A percentile compares a stretch with the other conserved stretches of the same genome.
Evolutionary conservation across 2,329 filamentous ascomycete species (phyloP).

Genomic region (Talaromyces marneffei): DNA sequence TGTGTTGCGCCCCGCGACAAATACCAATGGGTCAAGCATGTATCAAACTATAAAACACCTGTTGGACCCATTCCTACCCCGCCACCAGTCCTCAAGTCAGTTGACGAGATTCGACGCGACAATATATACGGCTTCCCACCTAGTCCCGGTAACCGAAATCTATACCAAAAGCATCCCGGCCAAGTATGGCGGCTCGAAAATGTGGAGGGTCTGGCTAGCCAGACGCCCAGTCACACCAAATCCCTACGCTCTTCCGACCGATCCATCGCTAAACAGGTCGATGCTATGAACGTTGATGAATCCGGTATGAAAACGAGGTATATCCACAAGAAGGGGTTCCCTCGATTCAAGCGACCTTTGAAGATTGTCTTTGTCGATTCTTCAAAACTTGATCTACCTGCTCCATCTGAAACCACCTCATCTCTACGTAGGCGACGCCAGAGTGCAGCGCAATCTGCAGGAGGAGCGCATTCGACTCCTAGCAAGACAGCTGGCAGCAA

Average conservation of each 20-base stretch:
- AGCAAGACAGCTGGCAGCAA: background rate
- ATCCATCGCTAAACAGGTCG: constrained; percentile 17
- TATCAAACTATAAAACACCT: constrained; percentile 23
- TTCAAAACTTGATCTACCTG: background rate
- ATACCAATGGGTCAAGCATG: constrained; percentile 23
- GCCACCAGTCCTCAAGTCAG: constrained; percentile 23
- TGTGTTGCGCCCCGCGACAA: constrained; percentile 20
- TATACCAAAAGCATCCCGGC: constrained; percentile 19
- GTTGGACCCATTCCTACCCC: constrained; percentile 23
- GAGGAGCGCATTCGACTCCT: background rate
- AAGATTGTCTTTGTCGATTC: constrained; percentile 15
- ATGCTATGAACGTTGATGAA: constrained; percentile 15
- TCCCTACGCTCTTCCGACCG: constrained; percentile 17
- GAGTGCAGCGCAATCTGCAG: constrained; percentile 3
- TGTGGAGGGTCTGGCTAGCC: constrained; percentile 20
- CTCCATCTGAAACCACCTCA: background rate
- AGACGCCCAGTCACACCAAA: constrained; percentile 18
- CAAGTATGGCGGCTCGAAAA: constrained; percentile 20
- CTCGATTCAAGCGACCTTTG: constrained; percentile 11
- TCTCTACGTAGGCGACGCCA: constrained; percentile 15
- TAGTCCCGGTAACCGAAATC: constrained; percentile 26
- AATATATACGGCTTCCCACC: constrained; percentile 30
- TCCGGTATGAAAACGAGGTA: constrained; percentile 18
- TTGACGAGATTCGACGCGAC: constrained; percentile 25
- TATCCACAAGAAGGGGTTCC: constrained; percentile 6